These are phyloP conservation scores for Buddleja alternifolia DNA, from an alignment of 257 asterid species.

Conservation along the genomic window DNA sequence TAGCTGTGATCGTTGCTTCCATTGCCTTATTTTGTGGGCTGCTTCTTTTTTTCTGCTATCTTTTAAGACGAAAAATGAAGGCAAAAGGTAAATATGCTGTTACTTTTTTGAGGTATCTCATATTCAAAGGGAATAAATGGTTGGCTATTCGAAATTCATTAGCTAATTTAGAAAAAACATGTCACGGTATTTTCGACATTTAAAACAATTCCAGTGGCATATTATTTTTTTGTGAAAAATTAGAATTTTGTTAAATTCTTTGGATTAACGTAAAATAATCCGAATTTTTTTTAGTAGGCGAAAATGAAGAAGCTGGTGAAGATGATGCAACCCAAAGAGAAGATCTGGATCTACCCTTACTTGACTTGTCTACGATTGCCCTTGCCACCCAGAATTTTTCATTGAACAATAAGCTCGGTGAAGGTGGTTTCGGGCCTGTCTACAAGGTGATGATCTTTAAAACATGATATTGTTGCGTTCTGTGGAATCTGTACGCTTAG, in stretches of 20 bases:
- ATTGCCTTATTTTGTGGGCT: slow-evolving; percentile 26
- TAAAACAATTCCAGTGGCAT: neutral
- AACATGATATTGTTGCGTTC: neutral
- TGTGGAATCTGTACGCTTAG: neutral
- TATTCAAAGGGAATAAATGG: neutral
- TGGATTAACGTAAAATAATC: neutral
- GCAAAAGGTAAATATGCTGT: slow-evolving; percentile 22
- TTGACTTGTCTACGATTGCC: slow-evolving; percentile 39
- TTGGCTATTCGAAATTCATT: neutral
- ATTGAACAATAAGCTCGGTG: slow-evolving; percentile 41
- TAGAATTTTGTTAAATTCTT: neutral
- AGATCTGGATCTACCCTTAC: slow-evolving; percentile 43
- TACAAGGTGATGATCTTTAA: slow-evolving; percentile 41
- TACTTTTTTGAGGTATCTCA: neutral
- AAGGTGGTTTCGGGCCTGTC: slow-evolving; percentile 61
- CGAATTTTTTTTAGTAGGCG: slow-evolving; percentile 16
- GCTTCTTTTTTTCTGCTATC: slow-evolving; percentile 33
- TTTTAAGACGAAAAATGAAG: slow-evolving; percentile 32
- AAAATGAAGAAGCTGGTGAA: slow-evolving; percentile 17
- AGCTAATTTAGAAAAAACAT: neutral
- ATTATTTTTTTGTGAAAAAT: neutral
- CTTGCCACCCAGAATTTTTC: slow-evolving; percentile 49
- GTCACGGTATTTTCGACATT: neutral
- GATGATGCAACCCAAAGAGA: slow-evolving; percentile 25
- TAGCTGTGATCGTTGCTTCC: slow-evolving; percentile 26